These are phyloP conservation scores for Melastoma candidum DNA, from an alignment of 441 rosid species.

Conservation along the genomic window DNA sequence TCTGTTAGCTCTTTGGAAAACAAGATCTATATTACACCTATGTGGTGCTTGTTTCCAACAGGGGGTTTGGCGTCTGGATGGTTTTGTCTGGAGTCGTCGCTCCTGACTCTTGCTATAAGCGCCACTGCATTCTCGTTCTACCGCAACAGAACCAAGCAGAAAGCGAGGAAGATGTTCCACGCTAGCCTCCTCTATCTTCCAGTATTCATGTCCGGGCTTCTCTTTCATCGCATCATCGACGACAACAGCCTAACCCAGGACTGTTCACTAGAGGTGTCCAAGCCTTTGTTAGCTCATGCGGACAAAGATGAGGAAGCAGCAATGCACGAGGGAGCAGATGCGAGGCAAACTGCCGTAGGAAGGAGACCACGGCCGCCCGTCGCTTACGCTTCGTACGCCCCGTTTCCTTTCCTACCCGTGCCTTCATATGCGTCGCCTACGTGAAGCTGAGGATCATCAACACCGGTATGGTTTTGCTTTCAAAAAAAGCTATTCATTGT, in stretches of 20 bases:
- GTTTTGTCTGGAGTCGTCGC: constrained; percentile 69
- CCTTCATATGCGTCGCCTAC: constrained; percentile 37
- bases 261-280: constrained; percentile 6
- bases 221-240: constrained; percentile 47
- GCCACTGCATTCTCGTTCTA: constrained; percentile 78
- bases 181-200: constrained; percentile 91
- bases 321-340: constrained; percentile 16
- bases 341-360: constrained; percentile 13
- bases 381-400: constrained; percentile 81
- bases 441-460: background rate
- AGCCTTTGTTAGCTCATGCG: constrained; percentile 18
- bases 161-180: constrained; percentile 78
- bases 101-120: constrained; percentile 65
- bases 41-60: constrained; percentile 5
- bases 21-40: too few species aligned
- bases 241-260: constrained; percentile 22
- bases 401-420: constrained; percentile 88
- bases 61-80: constrained; percentile 79
- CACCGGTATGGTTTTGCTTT: too few species aligned
- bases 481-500: too few species aligned
- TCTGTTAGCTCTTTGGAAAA: constrained; percentile 9
- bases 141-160: constrained; percentile 46
- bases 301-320: constrained; percentile 10
- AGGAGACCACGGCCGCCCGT: constrained; percentile 46
- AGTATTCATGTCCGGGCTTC: constrained; percentile 77